phyloP scores from a whole-genome alignment of 768 basidiomycete genomes.

The Boletellus sp. region DNA sequence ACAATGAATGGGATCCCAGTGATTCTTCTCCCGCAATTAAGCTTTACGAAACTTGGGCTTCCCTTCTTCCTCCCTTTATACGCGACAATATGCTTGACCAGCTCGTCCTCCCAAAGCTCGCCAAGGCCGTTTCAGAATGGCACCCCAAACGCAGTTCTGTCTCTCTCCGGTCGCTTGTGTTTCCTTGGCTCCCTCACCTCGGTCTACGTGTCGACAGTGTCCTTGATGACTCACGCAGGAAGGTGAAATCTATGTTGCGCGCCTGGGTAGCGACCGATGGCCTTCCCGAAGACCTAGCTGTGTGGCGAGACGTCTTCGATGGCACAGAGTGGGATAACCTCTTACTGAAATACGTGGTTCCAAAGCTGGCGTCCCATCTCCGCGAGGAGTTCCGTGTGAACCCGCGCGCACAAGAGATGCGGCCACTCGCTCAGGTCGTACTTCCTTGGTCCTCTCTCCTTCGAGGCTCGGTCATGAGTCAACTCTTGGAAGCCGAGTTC shows the following conservation, averaged over 20 bases:
- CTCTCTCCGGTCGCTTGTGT: constrained; percentile 75
- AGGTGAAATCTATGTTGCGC: constrained; percentile 75
- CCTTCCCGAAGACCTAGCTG: constrained; percentile 67
- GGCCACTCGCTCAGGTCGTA: constrained; percentile 63
- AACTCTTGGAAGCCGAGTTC: constrained; percentile 86
- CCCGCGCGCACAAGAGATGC: constrained; percentile 86
- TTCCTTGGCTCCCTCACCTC: constrained; percentile 93
- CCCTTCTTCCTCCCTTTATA: constrained; percentile 85
- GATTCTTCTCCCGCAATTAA: constrained; percentile 72
- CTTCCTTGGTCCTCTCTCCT: constrained; percentile 75
- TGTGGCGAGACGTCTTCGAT: constrained; percentile 87
- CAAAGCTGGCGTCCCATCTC: constrained; percentile 79
- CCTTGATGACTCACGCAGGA: constrained; percentile 82
- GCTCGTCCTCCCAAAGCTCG: constrained; percentile 89
- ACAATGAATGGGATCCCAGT: constrained; percentile 88
- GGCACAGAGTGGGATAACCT: constrained; percentile 85
- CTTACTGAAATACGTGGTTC: constrained; percentile 86
- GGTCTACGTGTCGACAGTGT: constrained; percentile 80
- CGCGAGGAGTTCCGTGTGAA: constrained; percentile 88
- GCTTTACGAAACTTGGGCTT: constrained; percentile 85
- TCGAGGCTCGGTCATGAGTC: constrained; percentile 71
- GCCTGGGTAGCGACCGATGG: constrained; percentile 71
- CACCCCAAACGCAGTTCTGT: constrained; percentile 53
- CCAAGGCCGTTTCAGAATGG: constrained; percentile 84
- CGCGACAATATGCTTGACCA: constrained; percentile 95